These are phyloP conservation scores for Termitomyces sp. DNA, from an alignment of 768 basidiomycete genomes.

Conservation along the genomic window DNA sequence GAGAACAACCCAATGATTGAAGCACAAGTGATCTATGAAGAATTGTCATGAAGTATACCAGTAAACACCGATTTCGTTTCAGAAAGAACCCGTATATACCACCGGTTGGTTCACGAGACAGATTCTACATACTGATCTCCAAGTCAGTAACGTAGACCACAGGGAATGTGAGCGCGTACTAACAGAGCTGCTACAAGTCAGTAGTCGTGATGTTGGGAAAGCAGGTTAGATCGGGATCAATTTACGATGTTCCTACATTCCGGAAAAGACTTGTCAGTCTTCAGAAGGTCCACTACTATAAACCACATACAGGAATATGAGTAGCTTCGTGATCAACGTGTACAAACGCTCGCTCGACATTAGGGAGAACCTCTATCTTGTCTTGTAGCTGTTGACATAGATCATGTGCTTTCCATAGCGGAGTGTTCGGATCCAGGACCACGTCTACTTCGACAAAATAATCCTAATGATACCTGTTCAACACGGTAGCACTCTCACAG, in stretches of 20 bases:
- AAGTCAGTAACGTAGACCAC: background rate
- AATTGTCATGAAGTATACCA: background rate
- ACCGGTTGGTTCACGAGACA: background rate
- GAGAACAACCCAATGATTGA: background rate
- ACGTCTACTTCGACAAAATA: constrained; percentile 96
- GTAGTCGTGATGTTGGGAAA: background rate
- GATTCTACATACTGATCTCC: background rate
- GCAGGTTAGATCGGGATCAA: constrained; percentile 8
- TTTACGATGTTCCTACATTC: constrained; percentile 48
- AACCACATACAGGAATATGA: constrained; percentile 50
- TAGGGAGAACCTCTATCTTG: constrained; percentile 84
- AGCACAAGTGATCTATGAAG: background rate
- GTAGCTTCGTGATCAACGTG: constrained; percentile 93
- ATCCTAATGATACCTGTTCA: constrained; percentile 39
- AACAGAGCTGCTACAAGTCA: too few relatives aligned
- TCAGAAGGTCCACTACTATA: background rate
- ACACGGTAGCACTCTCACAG: background rate
- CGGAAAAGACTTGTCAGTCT: constrained; percentile 2
- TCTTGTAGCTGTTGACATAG: constrained; percentile 82
- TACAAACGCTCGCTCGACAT: constrained; percentile 91
- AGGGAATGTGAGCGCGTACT: background rate
- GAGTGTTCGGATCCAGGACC: constrained; percentile 86
- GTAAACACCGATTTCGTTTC: background rate
- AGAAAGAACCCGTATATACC: background rate
- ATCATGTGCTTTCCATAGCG: constrained; percentile 87